These are phyloP conservation scores for Fusarium torreyae DNA, from an alignment of 2,329 filamentous ascomycete genomes.

Conservation along the genomic window DNA sequence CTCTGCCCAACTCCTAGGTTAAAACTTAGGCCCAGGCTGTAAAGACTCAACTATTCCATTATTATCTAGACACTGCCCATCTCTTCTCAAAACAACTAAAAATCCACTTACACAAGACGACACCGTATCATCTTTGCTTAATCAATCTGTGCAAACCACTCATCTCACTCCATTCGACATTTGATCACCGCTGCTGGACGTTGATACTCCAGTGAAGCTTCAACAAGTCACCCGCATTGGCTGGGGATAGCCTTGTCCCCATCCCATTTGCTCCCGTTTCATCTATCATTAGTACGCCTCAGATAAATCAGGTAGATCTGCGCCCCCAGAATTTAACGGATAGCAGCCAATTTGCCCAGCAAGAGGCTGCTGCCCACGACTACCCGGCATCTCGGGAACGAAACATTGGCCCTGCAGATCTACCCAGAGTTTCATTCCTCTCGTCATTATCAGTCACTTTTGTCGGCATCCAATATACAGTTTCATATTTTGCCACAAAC, in stretches of 20 bases:
- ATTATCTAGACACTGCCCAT: background rate
- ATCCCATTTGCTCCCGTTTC: constrained; percentile 10
- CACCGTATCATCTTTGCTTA: background rate
- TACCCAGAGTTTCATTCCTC: background rate
- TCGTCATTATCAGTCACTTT: constrained; percentile 19
- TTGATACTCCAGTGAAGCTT: constrained; percentile 1
- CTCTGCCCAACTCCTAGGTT: background rate
- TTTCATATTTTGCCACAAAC: constrained; percentile 38
- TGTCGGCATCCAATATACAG: constrained; percentile 9
- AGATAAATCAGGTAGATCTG: constrained; percentile 14
- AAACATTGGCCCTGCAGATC: constrained; percentile 7
- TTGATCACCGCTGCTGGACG: constrained; percentile 1
- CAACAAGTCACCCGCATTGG: background rate
- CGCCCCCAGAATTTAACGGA: background rate
- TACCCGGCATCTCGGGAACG: background rate
- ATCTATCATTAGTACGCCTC: constrained; percentile 3
- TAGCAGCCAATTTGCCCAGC: background rate
- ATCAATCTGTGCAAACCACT: background rate
- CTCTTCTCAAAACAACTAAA: background rate
- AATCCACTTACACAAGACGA: background rate
- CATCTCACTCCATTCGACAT: background rate
- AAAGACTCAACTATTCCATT: too few relatives aligned
- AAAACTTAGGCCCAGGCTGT: background rate
- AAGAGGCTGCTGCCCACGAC: background rate
- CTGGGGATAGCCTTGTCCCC: constrained; percentile 1